A percentile compares a stretch with the other conserved stretches of the same genome.
Evolutionary conservation across 495 filamentous ascomycete species (phyloP).

Genomic region (Extremus antarcticus): DNA sequence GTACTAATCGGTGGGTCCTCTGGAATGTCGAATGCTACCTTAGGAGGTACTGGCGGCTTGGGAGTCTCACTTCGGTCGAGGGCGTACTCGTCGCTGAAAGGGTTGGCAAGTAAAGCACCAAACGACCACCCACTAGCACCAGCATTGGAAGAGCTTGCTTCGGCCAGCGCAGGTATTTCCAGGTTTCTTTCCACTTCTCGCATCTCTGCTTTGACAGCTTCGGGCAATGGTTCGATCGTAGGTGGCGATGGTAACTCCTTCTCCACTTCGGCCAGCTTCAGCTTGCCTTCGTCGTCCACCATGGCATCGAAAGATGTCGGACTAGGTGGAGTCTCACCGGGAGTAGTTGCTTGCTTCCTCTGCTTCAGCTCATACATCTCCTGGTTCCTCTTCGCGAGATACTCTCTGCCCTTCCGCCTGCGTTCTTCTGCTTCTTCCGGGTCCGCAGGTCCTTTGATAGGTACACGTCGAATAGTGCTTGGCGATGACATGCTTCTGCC

Average conservation of each 20-base stretch:
- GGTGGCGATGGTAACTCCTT: slow-evolving; percentile 1
- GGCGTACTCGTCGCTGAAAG: slow-evolving; percentile 15
- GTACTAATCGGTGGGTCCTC: background rate
- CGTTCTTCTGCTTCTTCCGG: slow-evolving; percentile 16
- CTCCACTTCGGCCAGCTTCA: background rate
- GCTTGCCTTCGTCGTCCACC: slow-evolving; percentile 14
- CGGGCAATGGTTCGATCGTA: slow-evolving; percentile 4
- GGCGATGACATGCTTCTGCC: slow-evolving; percentile 1
- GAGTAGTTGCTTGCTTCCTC: slow-evolving; percentile 3
- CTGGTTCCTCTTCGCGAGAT: slow-evolving; percentile 14
- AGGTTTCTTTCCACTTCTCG: slow-evolving; percentile 4
- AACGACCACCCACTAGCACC: background rate
- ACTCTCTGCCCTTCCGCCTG: slow-evolving; percentile 17
- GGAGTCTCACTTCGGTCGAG: slow-evolving; percentile 13
- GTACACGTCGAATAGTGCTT: slow-evolving; percentile 7
- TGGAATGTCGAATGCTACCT: slow-evolving; percentile 8
- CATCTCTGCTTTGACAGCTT: slow-evolving; percentile 1
- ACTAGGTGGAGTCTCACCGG: background rate
- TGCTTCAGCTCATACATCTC: slow-evolving; percentile 15
- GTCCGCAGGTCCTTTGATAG: slow-evolving; percentile 8
- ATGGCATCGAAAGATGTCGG: slow-evolving; percentile 18
- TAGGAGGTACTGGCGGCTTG: slow-evolving; percentile 14
- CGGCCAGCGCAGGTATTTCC: background rate
- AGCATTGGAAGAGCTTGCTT: slow-evolving; percentile 1
- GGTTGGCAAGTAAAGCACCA: slow-evolving; percentile 12